These are phyloP conservation scores for Sugiyamaella castrensis DNA, from an alignment of 1,139 yeast species.

Conservation along the genomic window DNA sequence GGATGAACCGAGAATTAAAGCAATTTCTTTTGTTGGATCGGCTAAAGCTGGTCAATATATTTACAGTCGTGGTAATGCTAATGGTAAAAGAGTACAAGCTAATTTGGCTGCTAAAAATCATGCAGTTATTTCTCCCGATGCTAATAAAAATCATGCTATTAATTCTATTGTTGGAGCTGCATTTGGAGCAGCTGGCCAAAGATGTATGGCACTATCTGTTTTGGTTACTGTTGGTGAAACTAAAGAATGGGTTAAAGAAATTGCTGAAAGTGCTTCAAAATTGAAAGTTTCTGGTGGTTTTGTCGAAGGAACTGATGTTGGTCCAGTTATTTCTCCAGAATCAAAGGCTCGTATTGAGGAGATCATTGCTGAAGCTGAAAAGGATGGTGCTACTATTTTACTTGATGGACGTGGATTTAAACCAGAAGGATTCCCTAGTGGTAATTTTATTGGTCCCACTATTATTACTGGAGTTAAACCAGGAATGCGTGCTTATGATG, in stretches of 20 bases:
- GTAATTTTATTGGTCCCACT: constrained; percentile 76
- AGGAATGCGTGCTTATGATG: constrained; percentile 69
- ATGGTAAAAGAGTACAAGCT: constrained; percentile 76
- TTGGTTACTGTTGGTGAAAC: constrained; percentile 73
- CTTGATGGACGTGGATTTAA: constrained; percentile 62
- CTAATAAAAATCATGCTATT: constrained; percentile 61
- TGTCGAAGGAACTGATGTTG: constrained; percentile 58
- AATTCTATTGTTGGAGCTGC: constrained; percentile 75
- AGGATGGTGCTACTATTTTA: constrained; percentile 53
- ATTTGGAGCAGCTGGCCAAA: constrained; percentile 83
- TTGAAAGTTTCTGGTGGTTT: constrained; percentile 68
- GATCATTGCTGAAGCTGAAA: constrained; percentile 55
- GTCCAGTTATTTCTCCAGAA: constrained; percentile 67
- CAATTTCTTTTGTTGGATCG: constrained; percentile 75
- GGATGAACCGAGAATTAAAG: constrained; percentile 75
- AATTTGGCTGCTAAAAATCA: constrained; percentile 79
- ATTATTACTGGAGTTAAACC: constrained; percentile 61
- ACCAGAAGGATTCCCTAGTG: constrained; percentile 55
- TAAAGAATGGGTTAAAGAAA: constrained; percentile 60
- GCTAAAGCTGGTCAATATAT: constrained; percentile 75
- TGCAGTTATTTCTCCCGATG: constrained; percentile 70
- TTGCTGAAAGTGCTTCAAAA: constrained; percentile 55
- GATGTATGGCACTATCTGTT: constrained; percentile 80
- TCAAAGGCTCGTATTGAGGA: constrained; percentile 53
- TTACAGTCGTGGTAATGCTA: constrained; percentile 61